These are phyloP conservation scores for Haematococcus lacustris DNA, from an alignment of 139 green algal genomes.

Conservation along the genomic window DNA sequence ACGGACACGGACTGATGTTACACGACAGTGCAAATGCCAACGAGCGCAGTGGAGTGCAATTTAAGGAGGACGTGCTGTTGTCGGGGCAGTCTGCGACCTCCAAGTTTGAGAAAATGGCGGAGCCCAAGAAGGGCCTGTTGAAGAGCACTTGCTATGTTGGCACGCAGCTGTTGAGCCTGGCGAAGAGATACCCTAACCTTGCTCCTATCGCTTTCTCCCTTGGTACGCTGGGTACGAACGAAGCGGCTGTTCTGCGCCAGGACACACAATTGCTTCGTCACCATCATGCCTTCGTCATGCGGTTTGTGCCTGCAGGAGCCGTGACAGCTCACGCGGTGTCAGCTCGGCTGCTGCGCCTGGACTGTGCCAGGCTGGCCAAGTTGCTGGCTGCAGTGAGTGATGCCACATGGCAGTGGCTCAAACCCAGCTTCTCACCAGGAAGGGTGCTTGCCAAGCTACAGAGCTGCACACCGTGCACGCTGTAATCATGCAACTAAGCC, in stretches of 20 bases:
- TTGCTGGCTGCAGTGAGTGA: neutral
- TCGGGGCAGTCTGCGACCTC: neutral
- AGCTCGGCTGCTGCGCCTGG: neutral
- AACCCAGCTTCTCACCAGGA: neutral
- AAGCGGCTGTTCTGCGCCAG: neutral
- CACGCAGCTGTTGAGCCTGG: neutral
- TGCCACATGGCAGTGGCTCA: neutral
- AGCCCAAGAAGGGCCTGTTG: neutral
- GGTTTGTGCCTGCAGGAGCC: neutral
- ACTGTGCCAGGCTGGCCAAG: neutral
- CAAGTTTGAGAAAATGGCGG: neutral
- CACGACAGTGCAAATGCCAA: neutral
- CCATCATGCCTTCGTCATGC: neutral
- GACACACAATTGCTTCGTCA: neutral
- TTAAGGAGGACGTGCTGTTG: neutral
- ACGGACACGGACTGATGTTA: neutral
- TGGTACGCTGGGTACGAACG: neutral
- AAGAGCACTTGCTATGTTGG: neutral
- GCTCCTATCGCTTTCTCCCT: neutral
- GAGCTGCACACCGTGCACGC: neutral
- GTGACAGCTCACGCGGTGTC: neutral
- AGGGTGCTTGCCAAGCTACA: neutral
- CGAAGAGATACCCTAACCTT: neutral
- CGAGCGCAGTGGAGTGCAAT: neutral
- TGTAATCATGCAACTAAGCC: neutral